A percentile compares a stretch with the other conserved stretches of the same genome.
Evolutionary conservation across 495 filamentous ascomycete species (phyloP).

Genomic region (Saxophila tyrrhenica): DNA sequence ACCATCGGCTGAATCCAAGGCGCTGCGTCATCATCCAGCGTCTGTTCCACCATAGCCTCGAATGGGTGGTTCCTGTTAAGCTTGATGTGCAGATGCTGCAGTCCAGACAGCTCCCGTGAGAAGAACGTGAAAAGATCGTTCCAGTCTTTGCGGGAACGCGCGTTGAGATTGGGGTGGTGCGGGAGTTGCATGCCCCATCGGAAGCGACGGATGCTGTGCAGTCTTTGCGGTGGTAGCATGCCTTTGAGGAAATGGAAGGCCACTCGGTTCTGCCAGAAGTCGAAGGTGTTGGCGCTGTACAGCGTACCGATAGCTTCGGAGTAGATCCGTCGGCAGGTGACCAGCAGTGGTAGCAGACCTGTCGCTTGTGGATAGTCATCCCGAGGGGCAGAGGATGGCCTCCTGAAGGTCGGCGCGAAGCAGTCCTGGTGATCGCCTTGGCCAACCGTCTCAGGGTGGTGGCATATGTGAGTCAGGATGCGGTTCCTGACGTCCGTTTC

Average conservation of each 20-base stretch:
- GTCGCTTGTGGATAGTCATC: constrained; percentile 12
- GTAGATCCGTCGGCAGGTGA: constrained; percentile 25
- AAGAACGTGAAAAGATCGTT: constrained; percentile 14
- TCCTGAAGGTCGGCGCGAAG: not conserved
- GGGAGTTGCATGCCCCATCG: constrained; percentile 12
- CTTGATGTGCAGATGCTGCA: constrained; percentile 8
- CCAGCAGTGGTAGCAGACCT: constrained; percentile 19
- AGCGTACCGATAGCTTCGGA: constrained; percentile 19
- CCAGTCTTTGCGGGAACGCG: constrained; percentile 14
- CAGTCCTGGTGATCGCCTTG: constrained; percentile 9
- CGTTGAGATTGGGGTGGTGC: constrained; percentile 16
- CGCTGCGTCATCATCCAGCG: constrained; percentile 5
- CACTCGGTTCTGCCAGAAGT: constrained; percentile 13
- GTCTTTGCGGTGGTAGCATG: constrained; percentile 12
- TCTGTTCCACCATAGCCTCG: constrained; percentile 5
- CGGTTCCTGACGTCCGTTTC: constrained; percentile 6
- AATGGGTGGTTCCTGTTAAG: constrained; percentile 4
- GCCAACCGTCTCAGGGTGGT: constrained; percentile 1
- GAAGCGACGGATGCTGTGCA: constrained; percentile 17
- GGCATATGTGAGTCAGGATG: constrained; percentile 14
- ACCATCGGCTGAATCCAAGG: constrained; percentile 16
- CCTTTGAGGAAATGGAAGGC: constrained; percentile 15
- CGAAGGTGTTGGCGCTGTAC: constrained; percentile 34
- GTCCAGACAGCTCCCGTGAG: constrained; percentile 7
- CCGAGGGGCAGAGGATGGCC: constrained; percentile 9